phyloP scores from a whole-genome alignment of 2,329 filamentous ascomycete species.

The Ascochyta fabae region DNA sequence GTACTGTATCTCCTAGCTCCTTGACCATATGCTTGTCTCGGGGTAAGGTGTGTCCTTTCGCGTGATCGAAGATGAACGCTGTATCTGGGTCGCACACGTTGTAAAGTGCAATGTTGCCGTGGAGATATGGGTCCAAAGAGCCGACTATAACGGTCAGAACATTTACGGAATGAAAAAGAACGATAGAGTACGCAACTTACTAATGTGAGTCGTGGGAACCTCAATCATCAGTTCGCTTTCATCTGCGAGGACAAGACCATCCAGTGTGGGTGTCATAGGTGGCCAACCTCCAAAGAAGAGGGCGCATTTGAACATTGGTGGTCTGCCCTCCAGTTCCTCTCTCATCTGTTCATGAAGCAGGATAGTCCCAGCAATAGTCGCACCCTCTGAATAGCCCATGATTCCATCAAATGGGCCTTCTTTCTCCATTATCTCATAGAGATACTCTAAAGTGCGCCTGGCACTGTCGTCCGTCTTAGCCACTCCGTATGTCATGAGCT shows the following conservation, averaged over 20 bases:
- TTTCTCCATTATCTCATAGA: constrained; percentile 29
- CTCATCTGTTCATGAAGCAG: constrained; percentile 33
- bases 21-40: constrained; percentile 39
- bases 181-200: background rate
- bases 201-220: constrained; percentile 52
- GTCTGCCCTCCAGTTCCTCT: constrained; percentile 24
- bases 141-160: constrained; percentile 23
- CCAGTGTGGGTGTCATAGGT: constrained; percentile 44
- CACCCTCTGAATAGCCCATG: constrained; percentile 67
- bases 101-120: constrained; percentile 66
- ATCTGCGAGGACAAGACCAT: constrained; percentile 48
- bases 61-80: constrained; percentile 68
- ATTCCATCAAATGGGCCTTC: constrained; percentile 57
- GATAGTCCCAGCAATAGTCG: constrained; percentile 59
- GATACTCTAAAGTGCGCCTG: constrained; percentile 25
- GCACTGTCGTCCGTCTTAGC: constrained; percentile 37
- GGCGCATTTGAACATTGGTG: constrained; percentile 50
- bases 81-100: constrained; percentile 67
- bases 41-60: constrained; percentile 68
- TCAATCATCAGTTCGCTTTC: constrained; percentile 50
- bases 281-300: constrained; percentile 59
- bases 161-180: background rate
- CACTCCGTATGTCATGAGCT: constrained; percentile 53
- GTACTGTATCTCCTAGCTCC: constrained; percentile 39
- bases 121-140: constrained; percentile 63